Evolutionary conservation across 768 basidiomycete genomes (phyloP).

Genomic region (Calvatia gigantea): DNA sequence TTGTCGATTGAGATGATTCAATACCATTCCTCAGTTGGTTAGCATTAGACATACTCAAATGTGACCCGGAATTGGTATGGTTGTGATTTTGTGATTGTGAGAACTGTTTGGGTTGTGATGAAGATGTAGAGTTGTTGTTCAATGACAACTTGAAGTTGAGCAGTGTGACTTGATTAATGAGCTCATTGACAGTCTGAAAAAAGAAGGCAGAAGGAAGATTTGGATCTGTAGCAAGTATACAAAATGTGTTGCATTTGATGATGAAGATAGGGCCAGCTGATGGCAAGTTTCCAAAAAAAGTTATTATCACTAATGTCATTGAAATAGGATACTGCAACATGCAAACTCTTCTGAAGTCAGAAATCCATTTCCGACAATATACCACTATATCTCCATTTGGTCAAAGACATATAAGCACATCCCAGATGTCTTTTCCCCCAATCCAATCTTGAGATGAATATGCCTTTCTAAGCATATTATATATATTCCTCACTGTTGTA

Average conservation of each 20-base stretch:
- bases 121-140: too few species aligned
- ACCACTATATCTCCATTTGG: not conserved
- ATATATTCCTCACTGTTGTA: not conserved
- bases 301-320: not conserved
- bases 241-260: not conserved
- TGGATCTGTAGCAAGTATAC: not conserved
- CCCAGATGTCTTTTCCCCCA: not conserved
- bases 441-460: not conserved
- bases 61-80: too few species aligned
- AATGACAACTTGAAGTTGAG: not conserved
- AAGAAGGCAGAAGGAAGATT: not conserved
- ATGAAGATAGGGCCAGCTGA: not conserved
- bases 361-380: not conserved
- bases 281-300: not conserved
- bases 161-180: not conserved
- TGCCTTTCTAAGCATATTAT: not conserved
- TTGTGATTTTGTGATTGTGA: too few species aligned
- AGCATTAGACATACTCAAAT: too few species aligned
- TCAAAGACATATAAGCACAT: not conserved
- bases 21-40: not conserved
- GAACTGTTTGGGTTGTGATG: too few species aligned
- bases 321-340: not conserved
- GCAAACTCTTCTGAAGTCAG: not conserved
- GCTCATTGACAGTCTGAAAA: not conserved
- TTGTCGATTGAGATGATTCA: not conserved